Evolutionary conservation across 441 rosid species (phyloP).

Genomic region (Manihot esculenta): DNA sequence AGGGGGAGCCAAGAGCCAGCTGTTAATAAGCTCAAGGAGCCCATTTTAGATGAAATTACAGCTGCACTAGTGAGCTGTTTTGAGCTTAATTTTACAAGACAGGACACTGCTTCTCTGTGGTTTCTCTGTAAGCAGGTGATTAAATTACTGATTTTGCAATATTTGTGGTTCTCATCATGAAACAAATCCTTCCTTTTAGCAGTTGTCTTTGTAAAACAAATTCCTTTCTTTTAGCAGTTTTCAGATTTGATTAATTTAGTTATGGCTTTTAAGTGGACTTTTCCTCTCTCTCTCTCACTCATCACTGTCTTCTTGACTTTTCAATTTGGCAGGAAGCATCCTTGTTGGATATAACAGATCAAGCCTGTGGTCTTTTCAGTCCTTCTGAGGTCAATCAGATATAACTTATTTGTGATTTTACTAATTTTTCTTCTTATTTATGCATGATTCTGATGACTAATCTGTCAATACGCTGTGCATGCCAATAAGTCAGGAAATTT

Average conservation of each 20-base stretch:
- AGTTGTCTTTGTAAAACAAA: too few species aligned
- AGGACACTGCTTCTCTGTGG: constrained; percentile 86
- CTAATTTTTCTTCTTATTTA: background rate
- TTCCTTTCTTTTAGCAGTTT: background rate
- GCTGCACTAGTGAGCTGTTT: constrained; percentile 53
- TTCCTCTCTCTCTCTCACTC: background rate
- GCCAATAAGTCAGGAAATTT: background rate
- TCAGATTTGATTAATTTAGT: background rate
- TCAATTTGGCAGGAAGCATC: constrained; percentile 75
- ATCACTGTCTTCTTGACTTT: constrained; percentile 11
- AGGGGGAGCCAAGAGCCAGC: constrained; percentile 63
- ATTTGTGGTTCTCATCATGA: background rate
- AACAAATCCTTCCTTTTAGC: too few species aligned
- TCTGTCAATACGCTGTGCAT: background rate
- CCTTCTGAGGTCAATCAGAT: constrained; percentile 58
- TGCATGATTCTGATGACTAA: background rate
- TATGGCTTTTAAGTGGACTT: constrained; percentile 3
- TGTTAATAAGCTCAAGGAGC: constrained; percentile 79
- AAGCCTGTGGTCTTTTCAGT: constrained; percentile 83
- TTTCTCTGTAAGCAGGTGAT: constrained; percentile 91
- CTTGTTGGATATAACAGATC: constrained; percentile 74
- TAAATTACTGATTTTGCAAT: constrained; percentile 5
- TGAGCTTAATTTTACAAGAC: constrained; percentile 60
- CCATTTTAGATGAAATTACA: constrained; percentile 68
- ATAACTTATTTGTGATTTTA: background rate